phyloP scores from a whole-genome alignment of 1,139 yeast genomes.

The Taphrina populina region DNA sequence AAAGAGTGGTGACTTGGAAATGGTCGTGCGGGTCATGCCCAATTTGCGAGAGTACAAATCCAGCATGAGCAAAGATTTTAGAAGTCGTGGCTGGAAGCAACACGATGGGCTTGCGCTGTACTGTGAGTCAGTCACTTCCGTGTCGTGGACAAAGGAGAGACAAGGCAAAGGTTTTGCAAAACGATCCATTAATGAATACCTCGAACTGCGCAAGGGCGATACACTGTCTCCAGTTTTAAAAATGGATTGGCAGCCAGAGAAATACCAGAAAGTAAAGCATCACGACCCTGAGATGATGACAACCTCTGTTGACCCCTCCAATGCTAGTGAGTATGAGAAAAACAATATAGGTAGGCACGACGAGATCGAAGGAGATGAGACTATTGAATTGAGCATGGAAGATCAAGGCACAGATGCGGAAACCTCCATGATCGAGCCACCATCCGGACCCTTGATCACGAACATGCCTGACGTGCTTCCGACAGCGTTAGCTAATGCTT shows the following conservation, averaged over 20 bases:
- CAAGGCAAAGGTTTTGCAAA: conserved; percentile 24
- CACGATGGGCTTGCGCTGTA: conserved; percentile 73
- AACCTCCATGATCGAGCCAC: conserved; percentile 20
- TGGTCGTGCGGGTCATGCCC: conserved; percentile 70
- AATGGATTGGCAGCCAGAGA: conserved; percentile 18
- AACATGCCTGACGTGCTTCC: conserved; percentile 10
- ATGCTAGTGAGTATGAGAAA: not conserved
- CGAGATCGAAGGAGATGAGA: conserved; percentile 19
- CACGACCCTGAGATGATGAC: not conserved
- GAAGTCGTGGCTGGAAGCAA: conserved; percentile 69
- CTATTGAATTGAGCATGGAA: conserved; percentile 25
- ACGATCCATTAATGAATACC: conserved; percentile 9
- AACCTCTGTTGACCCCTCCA: not conserved
- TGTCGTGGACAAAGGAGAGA: conserved; percentile 9
- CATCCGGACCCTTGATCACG: conserved; percentile 12
- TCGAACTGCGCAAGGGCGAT: not conserved
- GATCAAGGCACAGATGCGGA: conserved; percentile 10
- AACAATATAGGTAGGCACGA: not conserved
- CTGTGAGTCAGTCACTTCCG: conserved; percentile 45
- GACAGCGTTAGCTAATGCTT: too few relatives aligned
- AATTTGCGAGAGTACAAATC: conserved; percentile 62
- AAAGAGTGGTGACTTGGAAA: conserved; percentile 48
- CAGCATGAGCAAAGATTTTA: conserved; percentile 62
- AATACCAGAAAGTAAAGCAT: conserved; percentile 1
- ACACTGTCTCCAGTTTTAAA: not conserved